A percentile compares a stretch with the other conserved stretches of the same genome.
These are phyloP conservation scores for Pelargonium nanum DNA, from an alignment of 345 rosid species.

Conservation along the genomic window DNA sequence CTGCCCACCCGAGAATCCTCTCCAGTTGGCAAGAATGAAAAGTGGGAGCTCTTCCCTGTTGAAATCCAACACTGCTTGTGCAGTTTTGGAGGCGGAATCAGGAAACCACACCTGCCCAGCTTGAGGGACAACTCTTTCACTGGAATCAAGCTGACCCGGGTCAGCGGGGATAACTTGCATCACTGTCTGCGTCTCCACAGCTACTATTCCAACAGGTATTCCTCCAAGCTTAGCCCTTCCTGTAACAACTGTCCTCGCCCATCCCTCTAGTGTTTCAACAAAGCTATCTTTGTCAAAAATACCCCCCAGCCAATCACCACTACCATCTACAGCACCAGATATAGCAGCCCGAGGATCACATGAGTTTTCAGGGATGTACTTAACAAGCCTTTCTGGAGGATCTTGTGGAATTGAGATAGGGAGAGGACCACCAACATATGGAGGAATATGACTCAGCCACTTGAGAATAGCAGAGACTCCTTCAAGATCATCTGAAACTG, in stretches of 20 bases:
- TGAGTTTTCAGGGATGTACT: constrained; percentile 73
- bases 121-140: constrained; percentile 92
- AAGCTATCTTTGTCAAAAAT: constrained; percentile 93
- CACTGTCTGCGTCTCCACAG: constrained; percentile 96
- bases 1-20: constrained; percentile 99
- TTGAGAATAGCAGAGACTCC: constrained; percentile 83
- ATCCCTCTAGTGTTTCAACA: constrained; percentile 86
- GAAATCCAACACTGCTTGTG: constrained; percentile 95
- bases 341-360: constrained; percentile 99
- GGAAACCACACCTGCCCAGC: constrained; percentile 99
- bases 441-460: constrained; percentile 91
- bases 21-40: constrained; percentile 96
- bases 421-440: constrained; percentile 64
- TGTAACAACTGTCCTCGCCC: constrained; percentile 99
- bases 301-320: constrained; percentile 88
- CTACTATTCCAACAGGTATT: constrained; percentile 92
- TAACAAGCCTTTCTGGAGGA: constrained; percentile 82
- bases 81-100: constrained; percentile 92
- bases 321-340: constrained; percentile 46
- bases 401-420: constrained; percentile 58
- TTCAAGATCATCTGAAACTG: constrained; percentile 96
- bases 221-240: constrained; percentile 99
- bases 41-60: constrained; percentile 90
- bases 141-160: constrained; percentile 99
- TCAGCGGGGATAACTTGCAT: constrained; percentile 99